A percentile compares a stretch with the other conserved stretches of the same genome.
Conservation (phyloP, 257 asterid genomes). For the Verbascum thapsus region DNA sequence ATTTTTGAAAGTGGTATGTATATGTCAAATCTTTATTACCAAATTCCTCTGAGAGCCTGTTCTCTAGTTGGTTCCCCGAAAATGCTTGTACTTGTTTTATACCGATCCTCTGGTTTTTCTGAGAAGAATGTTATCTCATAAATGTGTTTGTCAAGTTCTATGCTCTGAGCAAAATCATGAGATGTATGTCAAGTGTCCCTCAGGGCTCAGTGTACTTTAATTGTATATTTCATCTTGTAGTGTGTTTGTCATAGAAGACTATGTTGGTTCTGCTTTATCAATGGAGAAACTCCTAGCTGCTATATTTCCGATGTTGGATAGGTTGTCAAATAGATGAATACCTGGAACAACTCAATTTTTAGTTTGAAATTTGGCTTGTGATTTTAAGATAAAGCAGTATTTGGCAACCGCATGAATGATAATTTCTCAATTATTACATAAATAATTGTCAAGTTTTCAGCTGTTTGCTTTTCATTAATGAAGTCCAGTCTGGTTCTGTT, state of each 20-base stretch:
- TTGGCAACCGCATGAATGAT: background rate
- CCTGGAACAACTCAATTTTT: slow-evolving; percentile 9
- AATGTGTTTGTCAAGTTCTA: slow-evolving; percentile 12
- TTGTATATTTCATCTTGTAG: background rate
- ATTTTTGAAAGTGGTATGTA: slow-evolving; percentile 90
- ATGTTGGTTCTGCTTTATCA: background rate
- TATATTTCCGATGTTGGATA: background rate
- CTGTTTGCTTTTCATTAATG: slow-evolving; percentile 16
- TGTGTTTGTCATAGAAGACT: slow-evolving; percentile 12
- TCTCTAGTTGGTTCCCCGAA: background rate
- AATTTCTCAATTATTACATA: slow-evolving; percentile 1
- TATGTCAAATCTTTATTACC: slow-evolving; percentile 5
- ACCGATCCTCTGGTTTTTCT: background rate
- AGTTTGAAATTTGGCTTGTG: slow-evolving; percentile 18
- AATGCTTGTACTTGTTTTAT: slow-evolving; percentile 6
- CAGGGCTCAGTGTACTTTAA: background rate
- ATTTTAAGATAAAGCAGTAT: background rate
- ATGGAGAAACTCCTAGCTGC: background rate
- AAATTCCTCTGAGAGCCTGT: slow-evolving; percentile 14
- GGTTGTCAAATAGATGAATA: background rate
- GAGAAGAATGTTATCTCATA: background rate
- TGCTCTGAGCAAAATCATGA: slow-evolving; percentile 1
- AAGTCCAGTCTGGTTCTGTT: background rate
- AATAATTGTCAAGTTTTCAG: background rate
- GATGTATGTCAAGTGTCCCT: background rate